A percentile compares a stretch with the other conserved stretches of the same genome.
Conservation (phyloP, 2,329 filamentous ascomycete species). For the Epichloe glyceriae region DNA sequence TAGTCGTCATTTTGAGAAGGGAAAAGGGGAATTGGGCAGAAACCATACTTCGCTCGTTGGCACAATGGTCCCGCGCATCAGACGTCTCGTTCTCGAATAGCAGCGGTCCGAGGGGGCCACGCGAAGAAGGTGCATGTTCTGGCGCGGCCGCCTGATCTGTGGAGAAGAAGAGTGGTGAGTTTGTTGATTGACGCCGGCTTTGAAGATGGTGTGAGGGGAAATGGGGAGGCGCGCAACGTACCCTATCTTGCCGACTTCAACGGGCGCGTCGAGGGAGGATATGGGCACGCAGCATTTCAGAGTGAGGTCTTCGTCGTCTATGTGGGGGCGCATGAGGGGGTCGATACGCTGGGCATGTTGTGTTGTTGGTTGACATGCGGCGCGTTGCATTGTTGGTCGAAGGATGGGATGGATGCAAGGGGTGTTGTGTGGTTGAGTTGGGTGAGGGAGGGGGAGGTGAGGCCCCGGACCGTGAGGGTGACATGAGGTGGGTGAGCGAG, state of each 20-base stretch:
- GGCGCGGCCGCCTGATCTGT: slow-evolving; percentile 9
- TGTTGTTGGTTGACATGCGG: neutral
- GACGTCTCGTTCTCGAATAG: slow-evolving; percentile 63
- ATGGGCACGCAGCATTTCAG: slow-evolving; percentile 25
- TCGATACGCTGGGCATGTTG: neutral
- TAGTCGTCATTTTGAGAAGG: too few relatives aligned
- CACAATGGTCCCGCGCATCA: slow-evolving; percentile 66
- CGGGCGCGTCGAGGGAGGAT: slow-evolving; percentile 24
- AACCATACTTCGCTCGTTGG: slow-evolving; percentile 55
- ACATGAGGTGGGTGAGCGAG: neutral
- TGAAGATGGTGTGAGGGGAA: too few relatives aligned
- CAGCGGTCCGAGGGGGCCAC: slow-evolving; percentile 53
- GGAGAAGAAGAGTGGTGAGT: too few relatives aligned
- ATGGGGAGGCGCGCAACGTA: slow-evolving; percentile 9
- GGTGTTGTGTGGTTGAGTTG: neutral
- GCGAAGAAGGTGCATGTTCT: slow-evolving; percentile 37
- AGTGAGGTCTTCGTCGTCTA: slow-evolving; percentile 22
- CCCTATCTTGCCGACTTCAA: slow-evolving; percentile 31
- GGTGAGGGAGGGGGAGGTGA: neutral
- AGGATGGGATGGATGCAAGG: too few relatives aligned
- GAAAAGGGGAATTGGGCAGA: too few relatives aligned
- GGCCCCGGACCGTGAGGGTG: neutral
- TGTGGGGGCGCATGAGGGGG: slow-evolving; percentile 2
- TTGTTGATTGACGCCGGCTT: too few relatives aligned
- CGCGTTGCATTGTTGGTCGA: neutral